Evolutionary conservation across 106 monocot genomes (phyloP), one percentile per base, ranked within the genome.

Genomic region (Dactylorhiza incarnata): DNA sequence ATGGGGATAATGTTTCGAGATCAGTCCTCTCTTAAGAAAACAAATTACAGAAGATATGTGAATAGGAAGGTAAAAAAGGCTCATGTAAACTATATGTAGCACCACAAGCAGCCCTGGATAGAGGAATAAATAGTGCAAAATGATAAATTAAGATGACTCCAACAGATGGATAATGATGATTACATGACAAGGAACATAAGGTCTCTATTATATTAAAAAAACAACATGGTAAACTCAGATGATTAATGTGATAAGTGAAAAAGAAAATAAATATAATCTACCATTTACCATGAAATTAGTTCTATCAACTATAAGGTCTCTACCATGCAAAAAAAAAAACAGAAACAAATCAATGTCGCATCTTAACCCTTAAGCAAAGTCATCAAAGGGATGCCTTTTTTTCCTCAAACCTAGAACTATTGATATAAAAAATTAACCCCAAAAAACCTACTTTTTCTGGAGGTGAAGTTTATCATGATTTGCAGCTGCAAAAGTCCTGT

Each of bases 381-480:
- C 24, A 29, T 14, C 24, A 65, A 26, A 37, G 37, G 37, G 37
- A 37, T 37, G 0, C 3, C 37, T 37, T 37, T 37, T 37, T 37
- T 37, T 37, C 2, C 15, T 52, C 52, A 5, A 9, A 46, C 0
- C 14, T 10, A 78, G 7, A 71, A 19, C 25, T 6, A 76, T 59
- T 62, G 52, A 26, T 2, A 68, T 0, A 82, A 45, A 29, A 51
- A 59, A 11, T 4, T 2, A 66, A 37, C 37, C 37, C 37, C 37
- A 2, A 2, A 37, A 49, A 62, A 48, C 77, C 85, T 75, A 92
- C 95, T 86, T 95, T 53, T 83, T 95, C 11, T 73, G 83, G 10
- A 78, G 61, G 7, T 76, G 67, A 82, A 88, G 49, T 53, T 26
- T 83, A 51, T 86, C 81, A 9, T 79, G 66, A 74, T 77, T 92